A percentile compares a stretch with the other conserved stretches of the same genome.
Evolutionary conservation across 106 monocot genomes (phyloP).

Genomic region (Dendrobium catenatum): DNA sequence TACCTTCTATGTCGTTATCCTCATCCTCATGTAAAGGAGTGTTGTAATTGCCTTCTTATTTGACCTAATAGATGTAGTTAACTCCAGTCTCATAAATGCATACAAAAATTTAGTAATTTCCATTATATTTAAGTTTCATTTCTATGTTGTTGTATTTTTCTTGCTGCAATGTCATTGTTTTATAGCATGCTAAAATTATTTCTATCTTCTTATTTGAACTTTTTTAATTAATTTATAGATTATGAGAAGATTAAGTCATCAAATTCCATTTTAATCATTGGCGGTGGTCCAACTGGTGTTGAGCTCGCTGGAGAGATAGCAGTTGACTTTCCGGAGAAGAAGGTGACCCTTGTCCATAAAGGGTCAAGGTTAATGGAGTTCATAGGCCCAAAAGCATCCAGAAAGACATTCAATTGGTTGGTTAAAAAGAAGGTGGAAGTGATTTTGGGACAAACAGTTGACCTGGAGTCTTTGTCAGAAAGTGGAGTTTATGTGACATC

Average conservation of each 20-base stretch:
- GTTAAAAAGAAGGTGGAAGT: constrained; percentile 27
- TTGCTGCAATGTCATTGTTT: neutral
- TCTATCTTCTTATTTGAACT: neutral
- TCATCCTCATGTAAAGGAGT: too few relatives aligned
- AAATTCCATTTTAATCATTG: constrained; percentile 21
- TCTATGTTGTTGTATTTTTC: neutral
- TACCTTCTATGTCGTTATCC: too few relatives aligned
- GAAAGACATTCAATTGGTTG: constrained; percentile 24
- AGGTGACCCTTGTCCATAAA: constrained; percentile 29
- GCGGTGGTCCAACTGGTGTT: constrained; percentile 30
- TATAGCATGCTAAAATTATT: neutral
- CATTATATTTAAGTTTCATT: too few relatives aligned
- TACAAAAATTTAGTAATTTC: too few relatives aligned
- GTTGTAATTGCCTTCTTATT: too few relatives aligned
- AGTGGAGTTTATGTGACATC: constrained; percentile 25
- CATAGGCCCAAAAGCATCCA: constrained; percentile 29
- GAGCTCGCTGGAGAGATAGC: constrained; percentile 37
- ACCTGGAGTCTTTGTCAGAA: constrained; percentile 13
- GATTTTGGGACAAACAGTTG: constrained; percentile 16
- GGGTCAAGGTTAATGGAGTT: constrained; percentile 28
- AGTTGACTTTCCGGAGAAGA: constrained; percentile 31
- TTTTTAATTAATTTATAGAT: constrained; percentile 7
- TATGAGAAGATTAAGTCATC: constrained; percentile 29
- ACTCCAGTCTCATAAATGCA: too few relatives aligned
- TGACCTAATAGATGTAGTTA: too few relatives aligned